Conservation (phyloP, 179 eudicot genomes). For the Beta corolliflora region DNA sequence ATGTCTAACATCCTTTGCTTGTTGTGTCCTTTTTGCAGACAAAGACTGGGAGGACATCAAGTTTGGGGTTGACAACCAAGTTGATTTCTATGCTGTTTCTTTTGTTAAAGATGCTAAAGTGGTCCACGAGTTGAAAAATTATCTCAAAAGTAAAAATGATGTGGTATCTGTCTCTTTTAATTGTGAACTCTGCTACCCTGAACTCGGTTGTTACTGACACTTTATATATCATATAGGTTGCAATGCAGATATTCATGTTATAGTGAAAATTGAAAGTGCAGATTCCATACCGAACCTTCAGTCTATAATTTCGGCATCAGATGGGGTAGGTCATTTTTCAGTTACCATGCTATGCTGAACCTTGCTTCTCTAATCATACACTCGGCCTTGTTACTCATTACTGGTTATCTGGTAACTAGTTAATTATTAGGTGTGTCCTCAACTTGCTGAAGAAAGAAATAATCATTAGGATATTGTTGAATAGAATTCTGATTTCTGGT, state of each 20-base stretch:
- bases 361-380: neutral
- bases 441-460: neutral
- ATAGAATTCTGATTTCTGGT: neutral
- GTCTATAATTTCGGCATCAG: conserved; percentile 87
- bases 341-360: conserved; percentile 1
- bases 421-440: neutral
- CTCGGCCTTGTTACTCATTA: neutral
- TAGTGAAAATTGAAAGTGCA: conserved; percentile 94
- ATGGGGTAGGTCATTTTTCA: conserved; percentile 64
- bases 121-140: conserved; percentile 84
- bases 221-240: conserved; percentile 49
- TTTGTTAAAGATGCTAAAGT: conserved; percentile 92
- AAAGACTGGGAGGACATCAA: conserved; percentile 99
- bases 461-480: conserved; percentile 14
- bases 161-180: neutral
- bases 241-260: conserved; percentile 86
- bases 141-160: conserved; percentile 60
- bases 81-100: conserved; percentile 95
- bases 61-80: conserved; percentile 94
- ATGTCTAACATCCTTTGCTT: conserved; percentile 12
- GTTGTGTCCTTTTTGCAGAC: conserved; percentile 42
- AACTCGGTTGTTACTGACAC: conserved; percentile 1
- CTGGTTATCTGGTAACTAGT: neutral
- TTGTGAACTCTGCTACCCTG: neutral
- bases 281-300: conserved; percentile 95